A percentile compares a stretch with the other conserved stretches of the same genome.
These are phyloP conservation scores for Pseudonitzschia delicatissima DNA, from an alignment of 108 stramenopile species.

Conservation along the genomic window DNA sequence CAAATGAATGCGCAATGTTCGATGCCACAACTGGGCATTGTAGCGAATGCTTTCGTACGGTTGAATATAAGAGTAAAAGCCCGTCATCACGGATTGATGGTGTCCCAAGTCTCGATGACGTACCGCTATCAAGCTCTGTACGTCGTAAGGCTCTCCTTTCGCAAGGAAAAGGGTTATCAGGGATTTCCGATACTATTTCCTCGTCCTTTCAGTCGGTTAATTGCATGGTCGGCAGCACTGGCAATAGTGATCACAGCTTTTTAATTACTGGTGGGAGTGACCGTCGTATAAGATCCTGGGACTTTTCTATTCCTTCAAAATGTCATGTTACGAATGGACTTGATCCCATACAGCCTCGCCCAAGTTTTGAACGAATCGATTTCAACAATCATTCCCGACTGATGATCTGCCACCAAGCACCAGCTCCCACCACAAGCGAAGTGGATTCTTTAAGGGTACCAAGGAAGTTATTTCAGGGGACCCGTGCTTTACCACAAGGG, in stretches of 20 bases:
- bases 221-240: constrained; percentile 81
- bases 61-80: constrained; percentile 35
- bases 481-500: constrained; percentile 31
- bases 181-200: background rate
- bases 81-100: constrained; percentile 19
- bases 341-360: constrained; percentile 53
- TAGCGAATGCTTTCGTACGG: constrained; percentile 77
- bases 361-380: constrained; percentile 68
- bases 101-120: constrained; percentile 31
- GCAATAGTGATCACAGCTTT: constrained; percentile 59
- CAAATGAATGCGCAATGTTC: constrained; percentile 91
- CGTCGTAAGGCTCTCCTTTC: constrained; percentile 28
- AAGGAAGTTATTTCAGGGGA: constrained; percentile 38
- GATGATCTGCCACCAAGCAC: constrained; percentile 72
- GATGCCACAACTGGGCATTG: constrained; percentile 80
- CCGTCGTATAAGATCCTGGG: constrained; percentile 85
- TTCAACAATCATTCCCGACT: constrained; percentile 40
- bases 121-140: constrained; percentile 17
- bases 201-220: constrained; percentile 45
- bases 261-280: constrained; percentile 91
- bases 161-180: constrained; percentile 5
- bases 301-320: constrained; percentile 75
- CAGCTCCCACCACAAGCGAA: constrained; percentile 33
- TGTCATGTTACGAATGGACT: constrained; percentile 83
- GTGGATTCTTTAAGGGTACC: constrained; percentile 46